Conservation (phyloP, 768 basidiomycete genomes). For the Postia placenta region DNA sequence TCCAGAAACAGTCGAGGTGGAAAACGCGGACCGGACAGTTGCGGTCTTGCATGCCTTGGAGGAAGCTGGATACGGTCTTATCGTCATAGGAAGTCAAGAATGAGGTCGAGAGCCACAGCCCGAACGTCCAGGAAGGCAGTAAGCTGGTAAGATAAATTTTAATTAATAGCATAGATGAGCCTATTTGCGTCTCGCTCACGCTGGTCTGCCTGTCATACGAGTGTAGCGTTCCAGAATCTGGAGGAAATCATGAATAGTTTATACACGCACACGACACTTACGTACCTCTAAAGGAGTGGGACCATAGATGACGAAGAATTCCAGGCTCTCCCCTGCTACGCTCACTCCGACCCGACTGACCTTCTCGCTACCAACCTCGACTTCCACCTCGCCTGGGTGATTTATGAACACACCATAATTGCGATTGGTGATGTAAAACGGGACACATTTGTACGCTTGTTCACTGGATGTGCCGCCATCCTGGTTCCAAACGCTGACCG, state of each 20-base stretch:
- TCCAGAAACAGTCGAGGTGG: slow-evolving; percentile 76
- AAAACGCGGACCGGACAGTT: slow-evolving; percentile 62
- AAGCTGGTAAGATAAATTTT: slow-evolving; percentile 34
- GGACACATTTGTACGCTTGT: slow-evolving; percentile 62
- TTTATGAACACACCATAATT: slow-evolving; percentile 76
- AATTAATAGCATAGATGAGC: not conserved
- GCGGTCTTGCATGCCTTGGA: slow-evolving; percentile 64
- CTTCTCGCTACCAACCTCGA: slow-evolving; percentile 66
- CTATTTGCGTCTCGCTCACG: slow-evolving; percentile 27
- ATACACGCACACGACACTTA: slow-evolving; percentile 10
- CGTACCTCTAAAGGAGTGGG: slow-evolving; percentile 56
- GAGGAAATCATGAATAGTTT: not conserved
- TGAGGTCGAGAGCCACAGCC: slow-evolving; percentile 72
- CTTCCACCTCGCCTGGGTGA: slow-evolving; percentile 69
- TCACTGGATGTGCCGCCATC: slow-evolving; percentile 72
- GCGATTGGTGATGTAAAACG: slow-evolving; percentile 64
- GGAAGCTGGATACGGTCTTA: slow-evolving; percentile 61
- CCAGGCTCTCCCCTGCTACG: slow-evolving; percentile 55
- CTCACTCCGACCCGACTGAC: slow-evolving; percentile 59
- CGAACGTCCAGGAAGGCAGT: slow-evolving; percentile 69
- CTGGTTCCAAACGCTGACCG: slow-evolving; percentile 64
- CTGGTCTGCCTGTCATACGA: slow-evolving; percentile 56
- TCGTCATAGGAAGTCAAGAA: slow-evolving; percentile 69
- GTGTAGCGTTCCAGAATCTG: slow-evolving; percentile 60
- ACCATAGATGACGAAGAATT: slow-evolving; percentile 71